Evolutionary conservation across 164 flowering plant species (phyloP).

Genomic region (Umbellularia californica): DNA sequence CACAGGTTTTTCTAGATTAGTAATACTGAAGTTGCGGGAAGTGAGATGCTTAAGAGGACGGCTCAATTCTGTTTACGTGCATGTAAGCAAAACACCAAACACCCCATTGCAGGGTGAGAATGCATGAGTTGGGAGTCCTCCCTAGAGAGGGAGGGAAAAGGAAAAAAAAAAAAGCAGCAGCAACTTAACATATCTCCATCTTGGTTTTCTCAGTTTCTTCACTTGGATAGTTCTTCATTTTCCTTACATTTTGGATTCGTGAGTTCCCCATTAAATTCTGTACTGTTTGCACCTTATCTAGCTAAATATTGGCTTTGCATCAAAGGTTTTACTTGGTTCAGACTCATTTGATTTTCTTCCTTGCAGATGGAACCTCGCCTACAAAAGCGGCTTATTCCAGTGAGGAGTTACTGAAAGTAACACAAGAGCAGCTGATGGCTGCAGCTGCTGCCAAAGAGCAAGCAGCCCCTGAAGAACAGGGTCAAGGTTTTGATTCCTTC

Average conservation of each 20-base stretch:
- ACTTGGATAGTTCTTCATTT: neutral
- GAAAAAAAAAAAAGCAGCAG: no score
- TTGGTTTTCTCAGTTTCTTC: neutral
- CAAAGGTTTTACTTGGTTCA: neutral
- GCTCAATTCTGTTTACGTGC: no score
- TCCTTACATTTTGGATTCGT: neutral
- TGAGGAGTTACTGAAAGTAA: slow-evolving; percentile 49
- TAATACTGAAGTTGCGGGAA: no score
- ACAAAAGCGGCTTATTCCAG: slow-evolving; percentile 22
- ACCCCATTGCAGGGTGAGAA: no score
- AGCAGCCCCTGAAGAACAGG: slow-evolving; percentile 21
- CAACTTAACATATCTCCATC: neutral
- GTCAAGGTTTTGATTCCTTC: slow-evolving; percentile 6
- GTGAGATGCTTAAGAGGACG: no score
- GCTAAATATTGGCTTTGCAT: neutral
- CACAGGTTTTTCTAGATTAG: no score
- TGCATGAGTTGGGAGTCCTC: no score
- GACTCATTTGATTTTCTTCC: neutral
- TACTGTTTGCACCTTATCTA: neutral
- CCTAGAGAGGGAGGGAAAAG: no score
- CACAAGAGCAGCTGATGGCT: slow-evolving; percentile 59
- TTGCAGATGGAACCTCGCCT: slow-evolving; percentile 38
- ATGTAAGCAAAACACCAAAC: no score
- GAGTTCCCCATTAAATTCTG: neutral
- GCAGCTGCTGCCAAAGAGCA: slow-evolving; percentile 34